Conservation (phyloP, 1,284 basidiomycete species). For the Cryptococcus hybrid region DNA sequence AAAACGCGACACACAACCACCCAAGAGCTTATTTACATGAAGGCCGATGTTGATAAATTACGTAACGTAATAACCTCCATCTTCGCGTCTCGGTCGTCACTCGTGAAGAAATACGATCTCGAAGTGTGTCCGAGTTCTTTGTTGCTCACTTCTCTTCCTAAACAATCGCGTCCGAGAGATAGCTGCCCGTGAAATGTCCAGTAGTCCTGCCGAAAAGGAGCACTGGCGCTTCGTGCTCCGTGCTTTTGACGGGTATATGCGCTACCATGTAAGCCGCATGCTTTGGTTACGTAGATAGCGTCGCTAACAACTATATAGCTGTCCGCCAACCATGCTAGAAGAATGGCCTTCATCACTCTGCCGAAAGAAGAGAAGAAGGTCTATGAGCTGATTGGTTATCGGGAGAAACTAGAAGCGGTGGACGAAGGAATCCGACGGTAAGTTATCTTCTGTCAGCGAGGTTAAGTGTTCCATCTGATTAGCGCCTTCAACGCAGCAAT, state of each 20-base stretch:
- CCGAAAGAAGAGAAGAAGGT: slow-evolving; percentile 36
- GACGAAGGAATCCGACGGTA: slow-evolving; percentile 50
- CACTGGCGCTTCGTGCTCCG: slow-evolving; percentile 45
- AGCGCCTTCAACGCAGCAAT: slow-evolving; percentile 26
- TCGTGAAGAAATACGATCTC: too few relatives aligned
- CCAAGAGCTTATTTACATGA: too few relatives aligned
- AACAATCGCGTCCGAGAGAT: too few relatives aligned
- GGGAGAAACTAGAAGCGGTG: slow-evolving; percentile 49
- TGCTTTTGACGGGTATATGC: slow-evolving; percentile 49
- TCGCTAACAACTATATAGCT: slow-evolving; percentile 25
- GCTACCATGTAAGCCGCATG: slow-evolving; percentile 39
- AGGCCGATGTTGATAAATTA: too few relatives aligned
- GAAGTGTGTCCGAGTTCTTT: too few relatives aligned
- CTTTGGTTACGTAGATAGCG: background rate
- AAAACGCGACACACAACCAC: too few relatives aligned
- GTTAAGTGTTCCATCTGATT: background rate
- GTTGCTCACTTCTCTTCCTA: too few relatives aligned
- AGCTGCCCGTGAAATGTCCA: slow-evolving; percentile 14
- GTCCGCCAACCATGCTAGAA: slow-evolving; percentile 45
- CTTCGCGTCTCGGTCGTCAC: too few relatives aligned
- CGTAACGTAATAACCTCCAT: too few relatives aligned
- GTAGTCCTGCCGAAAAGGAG: slow-evolving; percentile 36
- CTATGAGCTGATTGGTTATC: slow-evolving; percentile 42
- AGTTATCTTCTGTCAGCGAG: slow-evolving; percentile 1
- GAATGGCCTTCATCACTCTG: slow-evolving; percentile 46